Evolutionary conservation across 73 alveolate genomes (phyloP).

Genomic region (Uronychia binucleata): DNA sequence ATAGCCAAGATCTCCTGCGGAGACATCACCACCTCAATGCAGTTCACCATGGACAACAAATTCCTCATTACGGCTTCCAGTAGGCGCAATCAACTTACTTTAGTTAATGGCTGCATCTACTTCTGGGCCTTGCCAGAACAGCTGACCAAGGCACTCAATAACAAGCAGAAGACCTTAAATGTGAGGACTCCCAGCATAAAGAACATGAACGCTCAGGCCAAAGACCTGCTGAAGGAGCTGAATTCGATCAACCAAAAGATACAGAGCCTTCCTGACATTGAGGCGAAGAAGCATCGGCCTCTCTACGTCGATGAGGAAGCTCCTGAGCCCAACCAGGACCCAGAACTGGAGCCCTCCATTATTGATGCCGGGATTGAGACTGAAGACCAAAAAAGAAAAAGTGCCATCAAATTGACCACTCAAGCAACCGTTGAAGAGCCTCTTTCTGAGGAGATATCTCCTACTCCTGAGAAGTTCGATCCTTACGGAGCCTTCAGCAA

Average conservation of each 20-base stretch:
- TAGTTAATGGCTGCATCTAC: conserved; percentile 15
- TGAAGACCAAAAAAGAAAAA: neutral
- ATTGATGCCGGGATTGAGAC: neutral
- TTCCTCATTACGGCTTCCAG: neutral
- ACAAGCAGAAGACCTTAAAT: neutral
- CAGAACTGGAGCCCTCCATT: neutral
- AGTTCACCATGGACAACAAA: neutral
- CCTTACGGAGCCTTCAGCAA: neutral
- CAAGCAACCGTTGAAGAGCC: no score
- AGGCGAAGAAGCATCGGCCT: neutral
- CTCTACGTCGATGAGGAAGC: neutral
- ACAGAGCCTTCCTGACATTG: neutral
- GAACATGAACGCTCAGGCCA: neutral
- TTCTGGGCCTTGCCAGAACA: neutral
- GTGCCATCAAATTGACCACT: neutral
- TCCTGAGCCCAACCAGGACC: neutral
- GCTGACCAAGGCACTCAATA: neutral
- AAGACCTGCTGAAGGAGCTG: neutral
- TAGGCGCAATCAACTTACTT: neutral
- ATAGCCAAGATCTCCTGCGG: neutral
- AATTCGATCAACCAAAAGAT: neutral
- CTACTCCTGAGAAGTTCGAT: neutral
- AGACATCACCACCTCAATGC: neutral
- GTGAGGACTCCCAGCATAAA: neutral
- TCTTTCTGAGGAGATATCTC: no score